These are phyloP conservation scores for Phytophthora palmivora DNA, from an alignment of 352 stramenopile genomes.

Conservation along the genomic window DNA sequence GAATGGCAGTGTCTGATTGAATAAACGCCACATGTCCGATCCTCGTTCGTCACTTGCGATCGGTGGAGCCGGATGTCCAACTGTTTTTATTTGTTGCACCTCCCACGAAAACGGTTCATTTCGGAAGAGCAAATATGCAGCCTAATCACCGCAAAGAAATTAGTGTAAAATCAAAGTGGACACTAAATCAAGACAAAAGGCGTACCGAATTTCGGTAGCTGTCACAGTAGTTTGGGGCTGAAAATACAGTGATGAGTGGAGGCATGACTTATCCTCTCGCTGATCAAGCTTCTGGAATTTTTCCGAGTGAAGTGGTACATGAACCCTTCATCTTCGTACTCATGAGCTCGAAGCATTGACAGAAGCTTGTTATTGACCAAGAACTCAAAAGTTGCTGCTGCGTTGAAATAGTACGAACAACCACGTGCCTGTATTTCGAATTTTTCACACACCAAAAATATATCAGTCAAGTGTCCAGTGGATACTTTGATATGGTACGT, in stretches of 20 bases:
- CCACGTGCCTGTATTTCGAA: slow-evolving; percentile 73
- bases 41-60: slow-evolving; percentile 56
- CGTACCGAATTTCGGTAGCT: slow-evolving; percentile 71
- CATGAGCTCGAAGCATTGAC: slow-evolving; percentile 82
- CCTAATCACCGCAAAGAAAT: slow-evolving; percentile 35
- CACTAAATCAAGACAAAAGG: background rate
- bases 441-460: too few species aligned
- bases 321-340: slow-evolving; percentile 78
- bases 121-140: slow-evolving; percentile 61
- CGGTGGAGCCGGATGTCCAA: slow-evolving; percentile 60
- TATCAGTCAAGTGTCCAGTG: too few species aligned
- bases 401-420: slow-evolving; percentile 92
- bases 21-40: slow-evolving; percentile 75
- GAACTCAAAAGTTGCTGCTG: slow-evolving; percentile 75
- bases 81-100: slow-evolving; percentile 58
- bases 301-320: slow-evolving; percentile 61
- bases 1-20: slow-evolving; percentile 81
- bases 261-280: slow-evolving; percentile 54
- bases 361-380: slow-evolving; percentile 70
- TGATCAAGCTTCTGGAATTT: slow-evolving; percentile 57
- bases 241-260: slow-evolving; percentile 95
- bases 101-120: slow-evolving; percentile 58
- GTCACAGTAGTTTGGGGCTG: slow-evolving; percentile 96
- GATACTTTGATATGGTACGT: background rate
- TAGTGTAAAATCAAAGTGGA: too few species aligned